Base-by-base conservation (phyloP, 75 land plant species). In the Sequoia sempervirens region DNA sequence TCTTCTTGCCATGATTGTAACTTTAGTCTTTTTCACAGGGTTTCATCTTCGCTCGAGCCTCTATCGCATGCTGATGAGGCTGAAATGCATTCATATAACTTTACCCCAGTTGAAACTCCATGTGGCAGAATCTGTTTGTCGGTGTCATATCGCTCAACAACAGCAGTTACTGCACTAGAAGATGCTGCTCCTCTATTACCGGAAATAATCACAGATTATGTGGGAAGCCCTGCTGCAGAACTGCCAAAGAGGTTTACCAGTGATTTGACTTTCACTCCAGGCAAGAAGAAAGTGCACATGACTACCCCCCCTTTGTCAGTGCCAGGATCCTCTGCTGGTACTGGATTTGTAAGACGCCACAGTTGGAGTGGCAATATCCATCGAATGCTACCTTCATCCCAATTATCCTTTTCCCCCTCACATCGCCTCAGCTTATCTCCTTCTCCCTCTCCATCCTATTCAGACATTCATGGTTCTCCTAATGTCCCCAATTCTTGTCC, bases 211-310 rank as follows among this genome's bases (percentile, higher is more conserved):
- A 58, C 92, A 46, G 97, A 95, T 85, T 95, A 95, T 93, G 96
- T 95, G 56, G 96, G 97, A 12, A 94, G 97, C 72, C 96, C 97
- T 10, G 82, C 89, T 28, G 89, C 96, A 11, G 93, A 94, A 86
- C 94, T 94, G n/a, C 68, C 93, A 34, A 85, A 87, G 80, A 90
- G 93, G 85, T 88, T 94, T 69, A 84, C 92, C 28, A 86, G 89
- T 40, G 85, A 87, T 50, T n/a, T n/a, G n/a, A 50, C 41, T 32
- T 38, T 50, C 0, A 50, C 79, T 83, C 80, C 88, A 34, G 85
- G 88, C 47, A 75, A 87, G 34, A 75, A 81, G 41, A 89, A 90
- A 36, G 91, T 86, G 54, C 85, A 86, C 69, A 80, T 89, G 75
- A 88, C 87, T 56, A 81, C 91, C 23, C 53, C 86, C 14, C 88